Base-by-base conservation (phyloP, 345 rosid species). In the Passiflora organensis region DNA sequence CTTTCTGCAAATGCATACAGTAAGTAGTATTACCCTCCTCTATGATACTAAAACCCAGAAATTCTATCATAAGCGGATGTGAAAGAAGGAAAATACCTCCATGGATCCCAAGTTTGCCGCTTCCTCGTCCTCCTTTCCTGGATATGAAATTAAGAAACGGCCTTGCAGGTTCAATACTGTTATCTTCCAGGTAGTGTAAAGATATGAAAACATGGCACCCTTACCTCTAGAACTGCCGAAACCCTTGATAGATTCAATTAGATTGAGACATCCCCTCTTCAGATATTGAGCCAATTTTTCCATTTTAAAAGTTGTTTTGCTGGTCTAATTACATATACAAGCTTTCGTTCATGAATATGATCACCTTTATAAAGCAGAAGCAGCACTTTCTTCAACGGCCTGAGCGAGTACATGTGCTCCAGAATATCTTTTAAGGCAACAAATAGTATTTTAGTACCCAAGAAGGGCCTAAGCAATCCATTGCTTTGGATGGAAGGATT, bases 201-300 rank as follows among this genome's bases (percentile, higher is more conserved):
- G 6, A n/a, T 16, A 50, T 28, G 36, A 0, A 0, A 18, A 14
- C n/a, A n/a, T n/a, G n/a, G n/a, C n/a, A 15, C 4, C 6, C 13
- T 19, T 56, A 61, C 71, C 75, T 45, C 21, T 12, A 32, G 53
- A n/a, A 22, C 14, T 17, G 47, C 19, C 56, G 56, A 42, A 41
- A 13, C 58, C 62, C 43, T 24, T 60, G 17, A 54, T 39, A 54
- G 56, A 25, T 54, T 58, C 72, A 36, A 66, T 13, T 13, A 72
- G 10, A 3, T 21, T 17, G 41, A 54, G 21, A 55, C 58, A 53
- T 44, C 65, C 21, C 28, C 54, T 25, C 62, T 72, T 67, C 60
- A 72, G 76, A 66, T 51, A 67, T 56, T 57, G 60, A 23, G 44
- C 70, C 39, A 65, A 41, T 41, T 65, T 65, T 55, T 61, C 57